Evolutionary conservation across 768 basidiomycete genomes (phyloP).

Genomic region (Mycena vitilis): DNA sequence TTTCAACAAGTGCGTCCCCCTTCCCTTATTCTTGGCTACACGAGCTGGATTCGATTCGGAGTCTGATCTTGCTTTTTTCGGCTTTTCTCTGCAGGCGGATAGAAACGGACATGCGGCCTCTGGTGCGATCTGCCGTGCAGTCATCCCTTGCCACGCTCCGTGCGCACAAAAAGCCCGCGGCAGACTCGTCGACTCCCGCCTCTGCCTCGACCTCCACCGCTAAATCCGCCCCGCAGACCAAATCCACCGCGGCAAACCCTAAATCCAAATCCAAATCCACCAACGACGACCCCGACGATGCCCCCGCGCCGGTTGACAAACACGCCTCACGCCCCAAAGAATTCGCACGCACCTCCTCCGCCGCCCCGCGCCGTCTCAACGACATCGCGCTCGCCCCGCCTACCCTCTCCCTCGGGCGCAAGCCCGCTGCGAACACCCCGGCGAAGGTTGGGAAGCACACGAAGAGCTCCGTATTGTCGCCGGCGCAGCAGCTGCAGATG

Average conservation of each 20-base stretch:
- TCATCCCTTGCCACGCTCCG: conserved; percentile 65
- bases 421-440: no score
- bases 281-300: conserved; percentile 33
- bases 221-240: neutral
- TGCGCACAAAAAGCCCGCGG: conserved; percentile 54
- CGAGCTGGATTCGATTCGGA: neutral
- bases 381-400: conserved; percentile 80
- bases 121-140: conserved; percentile 71
- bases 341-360: conserved; percentile 39
- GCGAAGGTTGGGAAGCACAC: no score
- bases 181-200: conserved; percentile 33
- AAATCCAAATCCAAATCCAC: conserved; percentile 39
- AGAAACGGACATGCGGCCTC: conserved; percentile 75
- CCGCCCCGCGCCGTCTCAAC: conserved; percentile 72
- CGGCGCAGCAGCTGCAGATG: conserved; percentile 84
- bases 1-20: conserved; percentile 72
- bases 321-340: conserved; percentile 40
- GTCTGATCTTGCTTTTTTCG: neutral
- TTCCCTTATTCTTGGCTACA: neutral
- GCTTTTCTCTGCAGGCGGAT: conserved; percentile 65
- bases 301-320: conserved; percentile 30
- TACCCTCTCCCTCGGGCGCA: conserved; percentile 54
- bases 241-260: conserved; percentile 1
- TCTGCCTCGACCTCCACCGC: neutral
- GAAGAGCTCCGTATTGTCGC: conserved; percentile 63